Conservation (phyloP, 2,329 filamentous ascomycete genomes). For the Microcyclospora tardicrescens region DNA sequence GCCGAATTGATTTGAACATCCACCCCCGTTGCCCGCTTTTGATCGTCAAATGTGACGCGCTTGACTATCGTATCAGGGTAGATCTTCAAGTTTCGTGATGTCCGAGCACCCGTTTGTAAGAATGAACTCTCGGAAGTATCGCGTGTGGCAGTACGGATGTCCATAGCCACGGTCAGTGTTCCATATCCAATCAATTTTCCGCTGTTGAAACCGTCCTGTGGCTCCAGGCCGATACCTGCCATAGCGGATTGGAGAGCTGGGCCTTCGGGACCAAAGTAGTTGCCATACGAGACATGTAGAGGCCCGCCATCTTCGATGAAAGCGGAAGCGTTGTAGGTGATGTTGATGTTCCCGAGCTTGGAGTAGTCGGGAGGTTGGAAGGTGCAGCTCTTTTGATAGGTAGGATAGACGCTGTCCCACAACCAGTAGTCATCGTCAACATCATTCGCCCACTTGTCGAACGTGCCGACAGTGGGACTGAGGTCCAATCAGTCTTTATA, state of each 20-base stretch:
- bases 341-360: conserved; percentile 13
- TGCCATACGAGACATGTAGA: conserved; percentile 21
- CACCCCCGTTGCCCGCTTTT: conserved; percentile 19
- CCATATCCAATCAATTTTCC: conserved; percentile 10
- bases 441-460: conserved; percentile 25
- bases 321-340: conserved; percentile 12
- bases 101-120: too few relatives aligned
- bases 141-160: conserved; percentile 11
- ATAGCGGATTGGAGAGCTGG: too few relatives aligned
- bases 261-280: conserved; percentile 14
- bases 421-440: conserved; percentile 23
- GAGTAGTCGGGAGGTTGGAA: conserved; percentile 12
- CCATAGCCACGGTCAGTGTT: conserved; percentile 14
- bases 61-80: conserved; percentile 23
- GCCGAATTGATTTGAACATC: too few relatives aligned
- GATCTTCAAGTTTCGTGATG: too few relatives aligned
- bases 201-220: too few relatives aligned
- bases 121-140: conserved; percentile 16
- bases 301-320: conserved; percentile 14
- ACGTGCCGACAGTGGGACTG: conserved; percentile 19
- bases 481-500: too few relatives aligned
- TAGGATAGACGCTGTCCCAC: conserved; percentile 16
- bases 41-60: conserved; percentile 20
- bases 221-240: conserved; percentile 19
- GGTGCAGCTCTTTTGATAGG: conserved; percentile 10